Conservation (phyloP, 139 green algal species). For the Pleodorina starrii region DNA sequence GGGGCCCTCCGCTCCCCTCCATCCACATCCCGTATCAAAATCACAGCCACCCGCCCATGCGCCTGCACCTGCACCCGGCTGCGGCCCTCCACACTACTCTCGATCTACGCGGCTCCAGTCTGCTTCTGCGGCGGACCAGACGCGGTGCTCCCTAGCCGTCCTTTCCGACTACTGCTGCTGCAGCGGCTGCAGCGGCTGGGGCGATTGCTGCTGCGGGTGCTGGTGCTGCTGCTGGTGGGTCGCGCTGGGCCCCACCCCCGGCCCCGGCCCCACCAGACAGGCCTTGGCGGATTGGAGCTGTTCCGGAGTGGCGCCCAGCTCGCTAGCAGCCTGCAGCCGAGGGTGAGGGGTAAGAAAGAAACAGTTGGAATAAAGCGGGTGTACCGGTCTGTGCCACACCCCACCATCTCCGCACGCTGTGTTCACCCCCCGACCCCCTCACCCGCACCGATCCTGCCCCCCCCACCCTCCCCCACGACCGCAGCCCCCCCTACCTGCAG, state of each 20-base stretch:
- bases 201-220: neutral
- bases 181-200: neutral
- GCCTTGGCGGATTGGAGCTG: constrained; percentile 44
- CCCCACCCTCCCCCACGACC: too few species aligned
- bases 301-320: constrained; percentile 55
- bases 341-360: neutral
- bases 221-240: neutral
- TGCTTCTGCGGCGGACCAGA: too few species aligned
- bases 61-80: too few species aligned
- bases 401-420: too few species aligned
- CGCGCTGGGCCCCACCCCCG: too few species aligned
- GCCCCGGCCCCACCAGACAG: neutral
- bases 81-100: too few species aligned
- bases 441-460: too few species aligned
- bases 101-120: too few species aligned
- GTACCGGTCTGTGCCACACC: neutral
- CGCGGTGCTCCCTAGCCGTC: too few species aligned
- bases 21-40: too few species aligned
- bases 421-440: neutral
- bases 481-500: constrained; percentile 46
- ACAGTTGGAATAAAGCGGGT: neutral
- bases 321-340: constrained; percentile 24
- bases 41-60: too few species aligned
- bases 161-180: neutral
- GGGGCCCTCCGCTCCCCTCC: too few species aligned